Evolutionary conservation across 495 filamentous ascomycete species (phyloP), one percentile per base, ranked within the genome.

Genomic region (Cercophora sp.): DNA sequence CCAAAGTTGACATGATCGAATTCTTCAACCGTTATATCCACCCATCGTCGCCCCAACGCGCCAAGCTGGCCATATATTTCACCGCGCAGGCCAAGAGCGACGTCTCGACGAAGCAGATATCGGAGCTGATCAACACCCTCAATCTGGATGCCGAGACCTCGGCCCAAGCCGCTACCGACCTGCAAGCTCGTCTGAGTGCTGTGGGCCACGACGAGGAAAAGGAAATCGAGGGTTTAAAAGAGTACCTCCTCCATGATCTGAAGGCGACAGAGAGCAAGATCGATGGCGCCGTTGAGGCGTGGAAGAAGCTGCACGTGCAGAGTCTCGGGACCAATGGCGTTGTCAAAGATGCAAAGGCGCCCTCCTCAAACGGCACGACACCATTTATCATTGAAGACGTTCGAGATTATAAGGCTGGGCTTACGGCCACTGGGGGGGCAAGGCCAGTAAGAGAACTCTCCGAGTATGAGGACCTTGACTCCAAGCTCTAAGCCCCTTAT

Each of bases 11-110:
- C 36, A 76, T 97, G 61, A 58, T 89, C 23, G 75, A 83, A 18
- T 99, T 96, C 71, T 96, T 81, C 73, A 71, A 78, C 18, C 76
- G 83, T 19, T 92, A 82, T 72, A 86, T 96, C 53, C 70, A 83
- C 41, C 92, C 93, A 1, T 68, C 69, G 1, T 96, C 92, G 10
- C 69, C 81, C 2, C 72, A 68, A 0, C 83, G 93, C 22, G 85
- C 89, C 16, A 96, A 96, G 68, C 67, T 91, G 6, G 81, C 88
- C 2, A 78, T 96, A 29, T 87, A 97, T 56, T 74, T 97, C 56
- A 78, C 85, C 32, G 94, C 93, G 0, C 86, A 90, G 61, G 71
- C 77, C 34, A 74, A 76, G 31, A 67, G 69, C 39, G 62, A 67
- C 20, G 58, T 75, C 16, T 63, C 67, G 1, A 67, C 65, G 8